phyloP scores from a whole-genome alignment of 257 asterid species.

The Nicotiana tomentosiformis region DNA sequence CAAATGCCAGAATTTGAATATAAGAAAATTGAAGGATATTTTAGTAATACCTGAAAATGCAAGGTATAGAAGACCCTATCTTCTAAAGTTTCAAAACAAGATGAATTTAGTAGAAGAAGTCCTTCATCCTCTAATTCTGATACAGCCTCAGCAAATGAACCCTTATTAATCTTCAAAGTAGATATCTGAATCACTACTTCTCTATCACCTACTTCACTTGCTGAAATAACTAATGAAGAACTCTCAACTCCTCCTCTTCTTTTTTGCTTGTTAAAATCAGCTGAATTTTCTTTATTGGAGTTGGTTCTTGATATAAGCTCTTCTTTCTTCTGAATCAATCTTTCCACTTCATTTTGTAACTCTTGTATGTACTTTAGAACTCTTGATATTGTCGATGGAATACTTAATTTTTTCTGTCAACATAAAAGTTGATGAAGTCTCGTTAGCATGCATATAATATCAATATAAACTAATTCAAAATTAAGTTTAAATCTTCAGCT shows the following conservation, averaged over 20 bases:
- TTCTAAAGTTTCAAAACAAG: constrained; percentile 6
- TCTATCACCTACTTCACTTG: not conserved
- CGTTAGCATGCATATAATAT: not conserved
- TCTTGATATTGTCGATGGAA: constrained; percentile 11
- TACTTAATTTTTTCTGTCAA: constrained; percentile 12
- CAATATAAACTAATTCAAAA: too few relatives aligned
- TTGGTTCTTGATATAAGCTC: not conserved
- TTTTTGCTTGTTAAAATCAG: not conserved
- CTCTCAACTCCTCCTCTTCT: not conserved
- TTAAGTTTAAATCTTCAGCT: too few relatives aligned
- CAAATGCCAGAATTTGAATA: too few relatives aligned
- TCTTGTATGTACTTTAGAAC: constrained; percentile 18
- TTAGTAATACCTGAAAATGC: constrained; percentile 17
- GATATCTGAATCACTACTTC: constrained; percentile 11
- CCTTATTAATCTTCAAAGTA: not conserved
- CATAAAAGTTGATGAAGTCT: not conserved
- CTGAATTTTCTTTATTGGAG: not conserved
- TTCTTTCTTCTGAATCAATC: constrained; percentile 14
- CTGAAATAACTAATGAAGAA: not conserved
- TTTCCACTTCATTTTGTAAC: constrained; percentile 16
- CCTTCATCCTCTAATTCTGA: constrained; percentile 12
- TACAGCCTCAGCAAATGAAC: constrained; percentile 9
- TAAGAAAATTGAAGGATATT: too few relatives aligned
- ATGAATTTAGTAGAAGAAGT: constrained; percentile 1
- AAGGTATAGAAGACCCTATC: constrained; percentile 3